Evolutionary conservation across 2,329 filamentous ascomycete genomes (phyloP).

Genomic region (Colletotrichum sp.): DNA sequence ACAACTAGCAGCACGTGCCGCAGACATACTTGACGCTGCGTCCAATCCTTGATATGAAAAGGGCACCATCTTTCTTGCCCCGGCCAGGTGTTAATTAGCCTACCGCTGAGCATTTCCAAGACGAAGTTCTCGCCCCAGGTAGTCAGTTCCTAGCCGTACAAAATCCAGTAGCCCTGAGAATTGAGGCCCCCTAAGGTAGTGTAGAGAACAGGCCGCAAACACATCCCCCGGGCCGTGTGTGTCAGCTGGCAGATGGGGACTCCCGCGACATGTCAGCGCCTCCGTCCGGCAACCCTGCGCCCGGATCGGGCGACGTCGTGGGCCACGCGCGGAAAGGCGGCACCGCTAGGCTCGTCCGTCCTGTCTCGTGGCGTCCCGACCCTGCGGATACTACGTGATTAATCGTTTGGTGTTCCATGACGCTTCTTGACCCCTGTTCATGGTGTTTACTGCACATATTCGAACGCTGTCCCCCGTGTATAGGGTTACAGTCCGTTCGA

Average conservation of each 20-base stretch:
- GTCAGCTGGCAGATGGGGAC: constrained; percentile 10
- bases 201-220: not conserved
- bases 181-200: not conserved
- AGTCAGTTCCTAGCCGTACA: not conserved
- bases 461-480: not conserved
- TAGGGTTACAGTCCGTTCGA: not conserved
- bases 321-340: constrained; percentile 11
- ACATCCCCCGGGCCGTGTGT: not conserved
- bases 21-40: not conserved
- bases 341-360: constrained; percentile 9
- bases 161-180: not conserved
- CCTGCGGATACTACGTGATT: not conserved
- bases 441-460: not conserved
- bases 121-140: not conserved
- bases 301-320: constrained; percentile 17
- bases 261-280: not conserved
- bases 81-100: not conserved
- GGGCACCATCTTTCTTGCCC: not conserved
- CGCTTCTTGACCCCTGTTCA: not conserved
- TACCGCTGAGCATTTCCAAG: not conserved
- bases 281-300: not conserved
- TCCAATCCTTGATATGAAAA: not conserved
- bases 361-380: not conserved
- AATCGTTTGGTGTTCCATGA: not conserved
- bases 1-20: constrained; percentile 1